Evolutionary conservation across 2,329 filamentous ascomycete genomes (phyloP), one percentile per base, ranked within the genome.

Genomic region (Elsinoe batatas): DNA sequence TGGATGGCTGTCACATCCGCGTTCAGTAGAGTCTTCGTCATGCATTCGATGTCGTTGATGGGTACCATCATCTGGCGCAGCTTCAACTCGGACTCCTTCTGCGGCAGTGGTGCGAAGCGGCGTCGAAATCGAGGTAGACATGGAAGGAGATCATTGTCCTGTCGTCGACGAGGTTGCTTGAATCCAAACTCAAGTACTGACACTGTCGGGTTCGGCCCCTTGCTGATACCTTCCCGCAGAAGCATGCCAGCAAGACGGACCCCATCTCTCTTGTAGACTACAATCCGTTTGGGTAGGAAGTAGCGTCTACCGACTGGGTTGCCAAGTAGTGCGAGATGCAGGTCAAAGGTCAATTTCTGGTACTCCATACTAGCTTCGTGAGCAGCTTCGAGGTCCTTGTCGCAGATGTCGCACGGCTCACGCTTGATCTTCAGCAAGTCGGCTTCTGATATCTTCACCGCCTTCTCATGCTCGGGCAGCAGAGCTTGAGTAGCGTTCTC

Each of bases 401-500:
- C 88, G 67, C 93, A 98, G 26, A 86, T 83, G 20, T 81, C 74
- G 69, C 93, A 98, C 17, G 85, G 70, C 64, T 95, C 88, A 11
- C 91, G 80, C 70, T 91, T 94, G 66, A 97, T 82, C 72, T 91
- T 95, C 54, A 84, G 89, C 56, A 98, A 73, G 72, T 94, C 91
- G 3, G 88, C 91, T 69, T 98, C 91, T 0, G 91, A 94, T 2
- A 95, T 63, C 68, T 91, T 90, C 59, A 98, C 89, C 57, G 90
- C 87, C 70, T 95, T 95, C 71, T 98, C 91, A 64, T 97, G 91
- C 69, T 97, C 91, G 0, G 93, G 93, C 1, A 97, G 76, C 11
- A 97, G 73, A 59, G 94, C 91, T 67, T 98, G 93, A 0, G 91
- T 97, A 20, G 91, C 91, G 71, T 98, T 93, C 70, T 98, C 93